These are phyloP conservation scores for Thuidium tamariscinum DNA, from an alignment of 225 moss, liverwort and hornwort genomes.

Conservation along the genomic window DNA sequence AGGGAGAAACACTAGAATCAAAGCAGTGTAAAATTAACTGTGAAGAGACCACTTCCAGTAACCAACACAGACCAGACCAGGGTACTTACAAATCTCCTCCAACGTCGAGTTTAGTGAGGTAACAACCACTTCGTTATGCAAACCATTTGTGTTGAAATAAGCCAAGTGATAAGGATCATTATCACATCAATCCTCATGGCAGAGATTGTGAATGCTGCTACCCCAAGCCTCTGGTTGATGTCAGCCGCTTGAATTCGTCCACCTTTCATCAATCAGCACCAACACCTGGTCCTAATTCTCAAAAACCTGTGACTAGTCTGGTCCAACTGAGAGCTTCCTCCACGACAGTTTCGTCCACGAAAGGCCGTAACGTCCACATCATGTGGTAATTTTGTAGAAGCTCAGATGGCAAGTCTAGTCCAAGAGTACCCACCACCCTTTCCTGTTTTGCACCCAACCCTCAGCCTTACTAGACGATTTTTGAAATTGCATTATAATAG, in stretches of 20 bases:
- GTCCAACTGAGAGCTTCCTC: constrained; percentile 63
- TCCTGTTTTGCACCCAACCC: constrained; percentile 33
- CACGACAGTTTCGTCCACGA: constrained; percentile 50
- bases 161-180: neutral
- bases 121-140: neutral
- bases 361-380: constrained; percentile 80
- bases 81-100: constrained; percentile 1
- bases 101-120: neutral
- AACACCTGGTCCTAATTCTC: neutral
- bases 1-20: neutral
- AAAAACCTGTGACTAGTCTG: constrained; percentile 1
- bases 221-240: neutral
- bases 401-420: constrained; percentile 41
- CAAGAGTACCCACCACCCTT: constrained; percentile 50
- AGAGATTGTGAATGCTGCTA: neutral
- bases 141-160: neutral
- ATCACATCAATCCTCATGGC: neutral
- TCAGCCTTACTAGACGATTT: neutral
- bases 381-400: constrained; percentile 58
- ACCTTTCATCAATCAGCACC: neutral
- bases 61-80: neutral
- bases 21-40: neutral
- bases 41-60: neutral
- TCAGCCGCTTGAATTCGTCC: neutral
- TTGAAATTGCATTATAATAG: no score